phyloP scores from a whole-genome alignment of 106 monocot genomes.

The Allium sativum region DNA sequence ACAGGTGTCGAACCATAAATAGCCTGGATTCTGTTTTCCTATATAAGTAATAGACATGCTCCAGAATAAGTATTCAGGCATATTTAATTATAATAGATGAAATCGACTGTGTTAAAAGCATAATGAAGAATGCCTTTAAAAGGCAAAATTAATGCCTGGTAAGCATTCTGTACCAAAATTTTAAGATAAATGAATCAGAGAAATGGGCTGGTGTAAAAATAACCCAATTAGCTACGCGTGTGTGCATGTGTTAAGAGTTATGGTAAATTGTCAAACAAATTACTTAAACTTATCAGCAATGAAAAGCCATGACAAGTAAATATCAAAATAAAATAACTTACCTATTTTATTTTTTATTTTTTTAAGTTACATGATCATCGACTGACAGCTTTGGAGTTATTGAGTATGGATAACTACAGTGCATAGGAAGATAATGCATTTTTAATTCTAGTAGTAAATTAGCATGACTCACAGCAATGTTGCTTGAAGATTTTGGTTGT shows the following conservation, averaged over 20 bases:
- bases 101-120: neutral
- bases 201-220: neutral
- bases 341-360: too few relatives aligned
- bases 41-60: neutral
- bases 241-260: neutral
- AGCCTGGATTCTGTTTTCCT: too few relatives aligned
- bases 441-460: too few relatives aligned
- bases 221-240: neutral
- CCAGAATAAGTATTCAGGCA: neutral
- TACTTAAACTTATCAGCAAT: neutral
- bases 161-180: neutral
- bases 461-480: too few relatives aligned
- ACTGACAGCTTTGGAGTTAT: too few relatives aligned
- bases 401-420: too few relatives aligned
- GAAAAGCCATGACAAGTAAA: neutral
- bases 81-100: neutral
- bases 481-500: too few relatives aligned
- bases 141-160: neutral
- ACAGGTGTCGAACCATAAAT: too few relatives aligned
- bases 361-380: too few relatives aligned
- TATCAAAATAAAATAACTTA: neutral
- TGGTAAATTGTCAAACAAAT: neutral
- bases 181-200: neutral
- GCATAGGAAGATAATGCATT: too few relatives aligned
- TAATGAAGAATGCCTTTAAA: slow-evolving; percentile 2